Evolutionary conservation across 768 basidiomycete genomes (phyloP).

Genomic region (Artomyces pyxidatus): DNA sequence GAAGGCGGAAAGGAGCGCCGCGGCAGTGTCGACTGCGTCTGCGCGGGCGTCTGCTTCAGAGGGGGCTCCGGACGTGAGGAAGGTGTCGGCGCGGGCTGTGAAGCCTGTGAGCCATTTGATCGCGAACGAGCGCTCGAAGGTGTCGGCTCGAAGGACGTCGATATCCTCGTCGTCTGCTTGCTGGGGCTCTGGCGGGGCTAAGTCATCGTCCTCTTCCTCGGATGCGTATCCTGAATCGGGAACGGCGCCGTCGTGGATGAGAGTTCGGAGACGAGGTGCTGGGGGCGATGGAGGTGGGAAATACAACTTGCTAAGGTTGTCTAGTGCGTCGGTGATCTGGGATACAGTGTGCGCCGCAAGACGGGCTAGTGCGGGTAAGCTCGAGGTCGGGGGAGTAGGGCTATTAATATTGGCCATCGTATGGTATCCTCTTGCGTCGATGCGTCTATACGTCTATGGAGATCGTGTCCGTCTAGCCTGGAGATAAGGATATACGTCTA

Average conservation of each 20-base stretch:
- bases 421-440: conserved; percentile 7
- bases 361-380: conserved; percentile 49
- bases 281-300: conserved; percentile 31
- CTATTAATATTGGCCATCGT: background rate
- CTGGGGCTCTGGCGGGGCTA: conserved; percentile 11
- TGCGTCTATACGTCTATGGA: conserved; percentile 5
- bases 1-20: conserved; percentile 48
- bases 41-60: conserved; percentile 34
- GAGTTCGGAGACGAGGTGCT: conserved; percentile 20
- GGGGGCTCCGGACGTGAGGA: conserved; percentile 25
- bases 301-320: conserved; percentile 43
- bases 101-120: conserved; percentile 72
- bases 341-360: conserved; percentile 30
- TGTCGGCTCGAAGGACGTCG: conserved; percentile 49
- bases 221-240: conserved; percentile 79
- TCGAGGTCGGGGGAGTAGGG: conserved; percentile 34
- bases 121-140: conserved; percentile 58
- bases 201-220: conserved; percentile 29
- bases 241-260: conserved; percentile 34
- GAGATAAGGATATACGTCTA: conserved; percentile 3
- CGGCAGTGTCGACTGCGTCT: conserved; percentile 45
- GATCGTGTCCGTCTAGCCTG: conserved; percentile 4
- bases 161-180: conserved; percentile 23
- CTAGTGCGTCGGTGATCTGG: conserved; percentile 33
- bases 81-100: conserved; percentile 49